phyloP scores from a whole-genome alignment of 176 grass and related monocot genomes.

The Carex parvula region DNA sequence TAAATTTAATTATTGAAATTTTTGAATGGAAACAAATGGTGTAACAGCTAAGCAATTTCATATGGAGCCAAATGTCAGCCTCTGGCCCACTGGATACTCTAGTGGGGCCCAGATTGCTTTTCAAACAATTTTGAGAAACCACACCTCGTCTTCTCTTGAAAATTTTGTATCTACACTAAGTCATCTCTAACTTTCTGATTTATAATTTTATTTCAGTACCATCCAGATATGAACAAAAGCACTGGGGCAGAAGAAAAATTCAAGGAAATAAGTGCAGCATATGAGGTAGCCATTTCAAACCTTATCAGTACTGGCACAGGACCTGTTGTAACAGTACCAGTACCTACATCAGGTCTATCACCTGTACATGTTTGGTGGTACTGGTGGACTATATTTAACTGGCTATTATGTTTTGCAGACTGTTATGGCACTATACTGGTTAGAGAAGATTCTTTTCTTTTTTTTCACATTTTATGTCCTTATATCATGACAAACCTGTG shows the following conservation, averaged over 20 bases:
- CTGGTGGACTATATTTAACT: background rate
- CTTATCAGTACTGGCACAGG: conserved; percentile 5
- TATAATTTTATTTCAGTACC: conserved; percentile 49
- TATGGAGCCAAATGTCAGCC: background rate
- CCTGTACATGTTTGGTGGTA: background rate
- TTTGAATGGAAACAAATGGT: background rate
- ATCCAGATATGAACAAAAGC: conserved; percentile 91
- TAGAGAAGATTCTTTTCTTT: background rate
- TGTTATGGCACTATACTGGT: background rate
- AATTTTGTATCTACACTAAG: background rate
- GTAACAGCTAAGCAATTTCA: background rate
- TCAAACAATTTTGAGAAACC: background rate
- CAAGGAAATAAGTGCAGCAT: conserved; percentile 95
- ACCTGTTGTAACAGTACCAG: background rate
- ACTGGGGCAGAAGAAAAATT: conserved; percentile 93
- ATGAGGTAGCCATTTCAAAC: conserved; percentile 61
- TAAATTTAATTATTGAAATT: background rate
- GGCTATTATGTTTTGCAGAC: background rate
- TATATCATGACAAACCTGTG: conserved; percentile 15
- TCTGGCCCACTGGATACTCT: background rate
- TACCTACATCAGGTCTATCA: conserved; percentile 21
- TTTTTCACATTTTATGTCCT: conserved; percentile 18
- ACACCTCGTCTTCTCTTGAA: background rate
- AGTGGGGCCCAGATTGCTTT: background rate
- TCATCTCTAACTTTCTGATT: conserved; percentile 4